Percentiles rank a stretch among this genome's conserved stretches.
phyloP scores from a whole-genome alignment of 306 rosid genomes.

The Begonia fuchsioides region DNA sequence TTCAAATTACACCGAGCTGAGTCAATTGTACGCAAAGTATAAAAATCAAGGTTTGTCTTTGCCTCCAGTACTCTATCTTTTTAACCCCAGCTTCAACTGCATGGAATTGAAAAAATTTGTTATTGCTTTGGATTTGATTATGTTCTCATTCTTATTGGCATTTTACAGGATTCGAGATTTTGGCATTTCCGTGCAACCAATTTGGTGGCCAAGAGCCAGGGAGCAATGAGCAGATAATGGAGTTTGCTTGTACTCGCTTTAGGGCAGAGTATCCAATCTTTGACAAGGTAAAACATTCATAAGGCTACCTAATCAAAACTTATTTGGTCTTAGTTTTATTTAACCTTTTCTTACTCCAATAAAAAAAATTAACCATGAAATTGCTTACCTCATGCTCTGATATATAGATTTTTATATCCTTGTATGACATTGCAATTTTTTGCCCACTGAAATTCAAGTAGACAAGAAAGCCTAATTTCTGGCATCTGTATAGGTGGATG shows the following conservation, averaged over 20 bases:
- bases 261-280: slow-evolving; percentile 89
- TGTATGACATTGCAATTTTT: too few relatives aligned
- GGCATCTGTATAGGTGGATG: slow-evolving; percentile 43
- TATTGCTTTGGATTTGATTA: neutral
- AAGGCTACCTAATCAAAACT: neutral
- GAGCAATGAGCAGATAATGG: slow-evolving; percentile 58
- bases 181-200: slow-evolving; percentile 96
- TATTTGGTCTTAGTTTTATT: too few relatives aligned
- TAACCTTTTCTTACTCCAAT: too few relatives aligned
- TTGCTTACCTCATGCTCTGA: too few relatives aligned
- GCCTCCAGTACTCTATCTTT: neutral
- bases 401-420: too few relatives aligned
- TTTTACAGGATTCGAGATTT: slow-evolving; percentile 63
- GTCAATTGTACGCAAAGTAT: slow-evolving; percentile 71
- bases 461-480: neutral
- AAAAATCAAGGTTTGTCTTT: slow-evolving; percentile 54
- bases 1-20: slow-evolving; percentile 91
- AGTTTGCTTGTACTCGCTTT: slow-evolving; percentile 86
- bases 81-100: neutral
- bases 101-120: neutral
- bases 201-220: slow-evolving; percentile 98
- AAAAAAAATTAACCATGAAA: too few relatives aligned
- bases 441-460: too few relatives aligned
- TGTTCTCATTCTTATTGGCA: neutral
- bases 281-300: slow-evolving; percentile 48